Percentiles rank a stretch among this genome's conserved stretches.
These are phyloP conservation scores for Mortierella alpina DNA, from an alignment of 192 early-diverging fungal species.

Conservation along the genomic window DNA sequence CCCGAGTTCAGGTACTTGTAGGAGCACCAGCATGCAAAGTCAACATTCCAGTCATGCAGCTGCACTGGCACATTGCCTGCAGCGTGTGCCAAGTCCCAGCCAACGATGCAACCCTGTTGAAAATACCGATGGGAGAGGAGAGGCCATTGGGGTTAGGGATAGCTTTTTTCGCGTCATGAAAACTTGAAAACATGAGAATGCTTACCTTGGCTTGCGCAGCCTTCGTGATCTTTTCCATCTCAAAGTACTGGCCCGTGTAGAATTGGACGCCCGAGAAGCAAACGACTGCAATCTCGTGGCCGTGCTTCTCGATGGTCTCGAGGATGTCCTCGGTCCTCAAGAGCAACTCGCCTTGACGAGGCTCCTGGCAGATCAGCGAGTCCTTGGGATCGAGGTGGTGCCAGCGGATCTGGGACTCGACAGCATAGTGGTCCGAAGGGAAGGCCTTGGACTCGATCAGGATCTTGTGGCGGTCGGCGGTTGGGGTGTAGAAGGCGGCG, in stretches of 20 bases:
- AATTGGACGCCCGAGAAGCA: slow-evolving; percentile 93
- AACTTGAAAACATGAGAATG: neutral
- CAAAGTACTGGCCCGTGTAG: slow-evolving; percentile 92
- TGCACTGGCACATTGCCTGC: slow-evolving; percentile 90
- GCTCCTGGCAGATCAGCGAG: slow-evolving; percentile 79
- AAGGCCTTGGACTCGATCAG: slow-evolving; percentile 94
- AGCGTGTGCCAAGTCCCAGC: slow-evolving; percentile 96
- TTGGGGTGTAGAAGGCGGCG: slow-evolving; percentile 94
- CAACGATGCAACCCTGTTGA: slow-evolving; percentile 85
- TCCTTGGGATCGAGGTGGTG: slow-evolving; percentile 78
- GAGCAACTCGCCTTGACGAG: slow-evolving; percentile 76
- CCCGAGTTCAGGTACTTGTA: slow-evolving; percentile 99
- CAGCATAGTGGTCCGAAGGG: slow-evolving; percentile 95
- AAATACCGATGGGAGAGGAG: neutral
- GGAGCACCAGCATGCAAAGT: slow-evolving; percentile 98
- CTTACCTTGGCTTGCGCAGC: slow-evolving; percentile 80
- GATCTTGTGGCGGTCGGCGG: slow-evolving; percentile 77
- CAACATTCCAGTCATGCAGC: slow-evolving; percentile 95
- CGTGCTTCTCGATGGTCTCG: slow-evolving; percentile 74
- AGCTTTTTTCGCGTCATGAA: neutral
- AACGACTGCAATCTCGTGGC: slow-evolving; percentile 85
- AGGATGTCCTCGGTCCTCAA: slow-evolving; percentile 88
- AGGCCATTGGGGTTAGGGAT: neutral
- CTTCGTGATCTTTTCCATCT: slow-evolving; percentile 85
- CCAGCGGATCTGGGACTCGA: slow-evolving; percentile 89